phyloP scores from a whole-genome alignment of 805 yeast genomes.

The Ogataea methylovora region DNA sequence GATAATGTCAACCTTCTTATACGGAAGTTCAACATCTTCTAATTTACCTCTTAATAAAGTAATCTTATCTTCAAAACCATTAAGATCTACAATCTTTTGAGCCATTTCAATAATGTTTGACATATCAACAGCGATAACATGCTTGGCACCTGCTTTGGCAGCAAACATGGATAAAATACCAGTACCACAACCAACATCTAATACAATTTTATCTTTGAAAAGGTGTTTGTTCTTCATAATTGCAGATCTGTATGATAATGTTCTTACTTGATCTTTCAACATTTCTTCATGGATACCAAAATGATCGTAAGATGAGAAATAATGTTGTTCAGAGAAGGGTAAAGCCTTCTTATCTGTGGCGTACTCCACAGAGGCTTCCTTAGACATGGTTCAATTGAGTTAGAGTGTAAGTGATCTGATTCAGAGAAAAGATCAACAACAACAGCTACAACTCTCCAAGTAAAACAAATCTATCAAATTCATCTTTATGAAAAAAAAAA shows the following conservation, averaged over 20 bases:
- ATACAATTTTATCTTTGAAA: constrained; percentile 87
- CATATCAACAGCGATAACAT: constrained; percentile 96
- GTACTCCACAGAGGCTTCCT: no score
- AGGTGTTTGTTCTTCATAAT: constrained; percentile 82
- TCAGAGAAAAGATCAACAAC: no score
- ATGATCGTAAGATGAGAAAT: constrained; percentile 92
- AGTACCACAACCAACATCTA: constrained; percentile 99
- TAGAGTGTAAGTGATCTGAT: no score
- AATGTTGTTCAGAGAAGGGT: constrained; percentile 81
- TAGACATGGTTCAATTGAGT: no score
- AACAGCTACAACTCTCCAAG: no score
- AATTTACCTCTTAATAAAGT: constrained; percentile 87
- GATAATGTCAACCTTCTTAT: constrained; percentile 84
- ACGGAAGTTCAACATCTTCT: constrained; percentile 88
- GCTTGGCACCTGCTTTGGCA: constrained; percentile 97
- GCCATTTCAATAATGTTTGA: constrained; percentile 96
- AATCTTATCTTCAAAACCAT: constrained; percentile 80
- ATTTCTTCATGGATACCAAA: constrained; percentile 98
- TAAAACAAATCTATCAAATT: no score
- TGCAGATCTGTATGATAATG: constrained; percentile 85
- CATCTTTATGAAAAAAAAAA: no score
- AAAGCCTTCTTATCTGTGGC: constrained; percentile 64
- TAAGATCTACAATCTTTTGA: constrained; percentile 72
- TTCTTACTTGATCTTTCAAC: constrained; percentile 93
- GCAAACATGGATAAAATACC: constrained; percentile 98